phyloP scores from a whole-genome alignment of 352 stramenopile genomes.

The Phytopythium delawarense region DNA sequence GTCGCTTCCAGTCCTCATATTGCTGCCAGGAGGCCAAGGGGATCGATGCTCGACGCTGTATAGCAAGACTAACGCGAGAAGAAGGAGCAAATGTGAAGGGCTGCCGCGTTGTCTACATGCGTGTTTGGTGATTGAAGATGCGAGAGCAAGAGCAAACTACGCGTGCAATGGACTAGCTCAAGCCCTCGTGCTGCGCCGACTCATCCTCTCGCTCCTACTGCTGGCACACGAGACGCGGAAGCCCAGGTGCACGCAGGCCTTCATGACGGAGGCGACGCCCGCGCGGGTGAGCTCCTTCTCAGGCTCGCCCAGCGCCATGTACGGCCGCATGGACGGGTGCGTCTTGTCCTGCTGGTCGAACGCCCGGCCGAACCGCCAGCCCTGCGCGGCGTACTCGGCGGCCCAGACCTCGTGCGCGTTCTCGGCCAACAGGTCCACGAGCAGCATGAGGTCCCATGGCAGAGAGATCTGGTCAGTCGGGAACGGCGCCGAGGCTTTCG shows the following conservation, averaged over 20 bases:
- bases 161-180: not conserved
- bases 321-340: slow-evolving; percentile 57
- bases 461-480: slow-evolving; percentile 30
- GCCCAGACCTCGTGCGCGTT: slow-evolving; percentile 76
- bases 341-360: slow-evolving; percentile 41
- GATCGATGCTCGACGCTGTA: not conserved
- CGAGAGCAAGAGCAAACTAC: too few species aligned
- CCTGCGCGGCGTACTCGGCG: slow-evolving; percentile 30
- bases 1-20: not conserved
- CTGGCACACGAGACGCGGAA: slow-evolving; percentile 37
- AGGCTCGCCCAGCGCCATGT: slow-evolving; percentile 48
- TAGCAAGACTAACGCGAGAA: not conserved
- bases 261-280: slow-evolving; percentile 44
- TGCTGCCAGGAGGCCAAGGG: not conserved
- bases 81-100: not conserved
- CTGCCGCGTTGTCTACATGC: not conserved
- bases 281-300: slow-evolving; percentile 48
- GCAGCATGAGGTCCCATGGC: slow-evolving; percentile 59
- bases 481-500: slow-evolving; percentile 17
- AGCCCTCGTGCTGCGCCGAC: not conserved
- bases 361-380: slow-evolving; percentile 29
- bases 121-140: not conserved
- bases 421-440: slow-evolving; percentile 63
- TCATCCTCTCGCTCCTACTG: not conserved
- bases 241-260: slow-evolving; percentile 47